Evolutionary conservation across 148 eudicot genomes (phyloP).

Genomic region (Rhododendron griersonianum): DNA sequence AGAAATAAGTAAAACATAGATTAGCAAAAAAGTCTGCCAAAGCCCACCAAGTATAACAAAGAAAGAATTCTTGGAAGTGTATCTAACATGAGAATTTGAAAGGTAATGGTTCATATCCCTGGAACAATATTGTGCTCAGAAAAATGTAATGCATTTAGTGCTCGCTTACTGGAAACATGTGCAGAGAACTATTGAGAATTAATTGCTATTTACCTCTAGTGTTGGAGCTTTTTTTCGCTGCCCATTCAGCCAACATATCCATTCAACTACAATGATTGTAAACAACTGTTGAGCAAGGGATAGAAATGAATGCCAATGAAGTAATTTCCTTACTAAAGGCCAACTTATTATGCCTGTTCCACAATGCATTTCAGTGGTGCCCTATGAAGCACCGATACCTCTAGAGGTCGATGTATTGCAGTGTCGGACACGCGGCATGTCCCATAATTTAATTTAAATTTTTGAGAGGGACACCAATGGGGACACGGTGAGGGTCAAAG

Average conservation of each 20-base stretch:
- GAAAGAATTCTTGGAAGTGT: not conserved
- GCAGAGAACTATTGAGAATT: not conserved
- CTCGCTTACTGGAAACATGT: not conserved
- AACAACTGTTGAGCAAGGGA: not conserved
- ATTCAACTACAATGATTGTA: constrained; percentile 62
- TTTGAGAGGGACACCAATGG: too few species aligned
- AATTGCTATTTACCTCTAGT: constrained; percentile 55
- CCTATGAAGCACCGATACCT: too few species aligned
- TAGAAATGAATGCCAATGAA: not conserved
- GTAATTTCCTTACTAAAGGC: not conserved
- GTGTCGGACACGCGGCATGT: too few species aligned
- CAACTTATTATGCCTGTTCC: not conserved
- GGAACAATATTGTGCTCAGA: not conserved
- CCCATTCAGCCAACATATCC: constrained; percentile 99
- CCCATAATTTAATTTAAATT: too few species aligned
- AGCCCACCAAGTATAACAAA: not conserved
- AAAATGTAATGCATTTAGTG: not conserved
- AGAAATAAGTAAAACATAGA: not conserved
- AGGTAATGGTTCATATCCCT: not conserved
- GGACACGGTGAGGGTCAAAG: too few species aligned
- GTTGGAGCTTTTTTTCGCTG: constrained; percentile 90
- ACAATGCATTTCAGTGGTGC: not conserved
- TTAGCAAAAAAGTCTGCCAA: not conserved
- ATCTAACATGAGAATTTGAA: not conserved
- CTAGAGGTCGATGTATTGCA: too few species aligned